Percentiles rank a stretch among this genome's conserved stretches.
Evolutionary conservation across 371 early-diverging fungal genomes (phyloP).

Genomic region (Saksenaea oblongispora): DNA sequence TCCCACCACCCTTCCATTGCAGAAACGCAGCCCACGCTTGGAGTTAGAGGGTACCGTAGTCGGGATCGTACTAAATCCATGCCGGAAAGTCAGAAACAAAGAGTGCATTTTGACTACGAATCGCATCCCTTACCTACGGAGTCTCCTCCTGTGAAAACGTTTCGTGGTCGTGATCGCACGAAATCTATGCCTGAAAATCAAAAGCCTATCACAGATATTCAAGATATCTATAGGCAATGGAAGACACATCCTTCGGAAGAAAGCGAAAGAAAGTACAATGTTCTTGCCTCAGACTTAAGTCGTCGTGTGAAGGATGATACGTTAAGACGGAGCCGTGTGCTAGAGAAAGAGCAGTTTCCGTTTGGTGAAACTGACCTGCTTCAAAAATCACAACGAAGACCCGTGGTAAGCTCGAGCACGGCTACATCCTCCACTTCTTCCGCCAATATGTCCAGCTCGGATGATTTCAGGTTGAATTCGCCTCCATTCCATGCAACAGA

Average conservation of each 20-base stretch:
- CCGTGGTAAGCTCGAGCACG: not conserved
- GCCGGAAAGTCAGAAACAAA: constrained; percentile 1
- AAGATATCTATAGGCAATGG: not conserved
- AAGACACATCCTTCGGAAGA: not conserved
- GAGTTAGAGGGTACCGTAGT: constrained; percentile 5
- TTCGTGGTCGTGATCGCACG: not conserved
- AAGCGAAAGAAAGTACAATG: not conserved
- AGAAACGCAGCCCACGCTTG: not conserved
- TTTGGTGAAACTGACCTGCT: not conserved
- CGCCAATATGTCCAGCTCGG: not conserved
- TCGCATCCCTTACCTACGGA: not conserved
- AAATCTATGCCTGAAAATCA: constrained; percentile 1
- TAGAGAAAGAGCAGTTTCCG: not conserved
- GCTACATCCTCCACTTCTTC: not conserved
- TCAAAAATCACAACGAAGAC: not conserved
- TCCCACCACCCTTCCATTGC: not conserved
- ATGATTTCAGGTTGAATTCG: not conserved
- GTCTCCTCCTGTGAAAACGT: not conserved
- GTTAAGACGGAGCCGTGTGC: not conserved
- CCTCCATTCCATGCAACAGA: not conserved
- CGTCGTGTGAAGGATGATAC: not conserved
- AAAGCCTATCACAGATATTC: not conserved
- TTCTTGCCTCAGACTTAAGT: too few relatives aligned
- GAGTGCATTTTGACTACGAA: not conserved
- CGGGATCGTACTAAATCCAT: constrained; percentile 7